A percentile compares a stretch with the other conserved stretches of the same genome.
These are phyloP conservation scores for Ustilago sp. DNA, from an alignment of 1,284 basidiomycete species.

Conservation along the genomic window DNA sequence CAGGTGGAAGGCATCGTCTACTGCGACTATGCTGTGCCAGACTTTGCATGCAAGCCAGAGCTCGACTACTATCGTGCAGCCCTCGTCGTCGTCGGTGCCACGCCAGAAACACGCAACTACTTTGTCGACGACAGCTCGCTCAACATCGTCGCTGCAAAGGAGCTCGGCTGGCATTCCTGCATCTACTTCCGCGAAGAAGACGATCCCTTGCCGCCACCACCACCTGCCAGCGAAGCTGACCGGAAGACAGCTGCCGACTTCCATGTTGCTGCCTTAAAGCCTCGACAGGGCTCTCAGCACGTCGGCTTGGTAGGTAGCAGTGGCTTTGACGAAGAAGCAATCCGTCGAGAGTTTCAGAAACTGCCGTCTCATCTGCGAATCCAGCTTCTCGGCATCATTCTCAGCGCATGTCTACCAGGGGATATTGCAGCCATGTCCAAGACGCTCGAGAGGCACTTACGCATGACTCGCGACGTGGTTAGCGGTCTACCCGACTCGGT, in stretches of 20 bases:
- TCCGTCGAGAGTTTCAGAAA: slow-evolving; percentile 42
- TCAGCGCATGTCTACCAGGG: slow-evolving; percentile 55
- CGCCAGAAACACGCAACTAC: slow-evolving; percentile 39
- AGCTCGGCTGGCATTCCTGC: slow-evolving; percentile 64
- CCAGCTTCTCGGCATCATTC: slow-evolving; percentile 51
- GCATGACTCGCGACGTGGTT: slow-evolving; percentile 83
- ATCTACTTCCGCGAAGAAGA: slow-evolving; percentile 60
- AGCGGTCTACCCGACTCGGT: slow-evolving; percentile 79
- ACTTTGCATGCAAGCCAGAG: slow-evolving; percentile 87
- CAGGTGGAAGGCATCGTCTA: slow-evolving; percentile 83
- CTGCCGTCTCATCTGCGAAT: slow-evolving; percentile 45
- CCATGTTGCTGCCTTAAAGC: slow-evolving; percentile 20
- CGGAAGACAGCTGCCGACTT: slow-evolving; percentile 30
- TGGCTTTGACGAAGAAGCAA: slow-evolving; percentile 48
- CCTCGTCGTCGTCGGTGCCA: slow-evolving; percentile 42
- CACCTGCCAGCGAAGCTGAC: slow-evolving; percentile 18
- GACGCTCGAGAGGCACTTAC: slow-evolving; percentile 82
- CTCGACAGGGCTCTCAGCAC: neutral
- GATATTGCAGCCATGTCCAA: slow-evolving; percentile 54
- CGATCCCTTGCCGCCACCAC: slow-evolving; percentile 18
- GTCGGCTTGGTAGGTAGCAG: neutral
- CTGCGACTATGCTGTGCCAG: slow-evolving; percentile 79
- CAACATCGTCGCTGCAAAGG: slow-evolving; percentile 60
- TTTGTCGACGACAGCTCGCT: slow-evolving; percentile 68
- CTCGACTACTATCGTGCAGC: slow-evolving; percentile 62